phyloP scores from a whole-genome alignment of 176 grass and related monocot genomes.

The Oryza meyeriana region DNA sequence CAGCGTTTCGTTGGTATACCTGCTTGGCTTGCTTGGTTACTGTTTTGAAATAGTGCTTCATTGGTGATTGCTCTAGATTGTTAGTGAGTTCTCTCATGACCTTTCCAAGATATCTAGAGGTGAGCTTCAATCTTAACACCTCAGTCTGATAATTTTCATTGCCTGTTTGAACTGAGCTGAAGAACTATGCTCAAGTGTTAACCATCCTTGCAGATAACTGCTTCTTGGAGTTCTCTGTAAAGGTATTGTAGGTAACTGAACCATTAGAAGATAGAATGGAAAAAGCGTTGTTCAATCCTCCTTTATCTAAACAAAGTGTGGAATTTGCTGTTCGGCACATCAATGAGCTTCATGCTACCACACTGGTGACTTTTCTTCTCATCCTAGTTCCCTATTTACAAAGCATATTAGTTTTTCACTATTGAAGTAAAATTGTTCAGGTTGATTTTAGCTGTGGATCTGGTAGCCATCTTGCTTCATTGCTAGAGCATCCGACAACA shows the following conservation, averaged over 20 bases:
- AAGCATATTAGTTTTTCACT: slow-evolving; percentile 20
- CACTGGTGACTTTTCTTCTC: slow-evolving; percentile 43
- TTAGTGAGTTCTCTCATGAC: slow-evolving; percentile 18
- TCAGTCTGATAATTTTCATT: background rate
- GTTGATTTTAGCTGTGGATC: slow-evolving; percentile 97
- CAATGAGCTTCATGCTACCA: slow-evolving; percentile 73
- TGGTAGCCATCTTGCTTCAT: slow-evolving; percentile 84
- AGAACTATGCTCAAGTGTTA: slow-evolving; percentile 21
- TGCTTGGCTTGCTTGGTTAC: background rate
- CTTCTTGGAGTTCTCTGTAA: slow-evolving; percentile 67
- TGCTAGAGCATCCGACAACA: slow-evolving; percentile 81
- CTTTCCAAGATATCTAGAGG: slow-evolving; percentile 55
- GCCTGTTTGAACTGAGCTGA: background rate
- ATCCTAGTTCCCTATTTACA: slow-evolving; percentile 29
- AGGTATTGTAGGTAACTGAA: slow-evolving; percentile 70
- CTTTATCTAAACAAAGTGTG: slow-evolving; percentile 91
- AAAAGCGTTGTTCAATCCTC: slow-evolving; percentile 74
- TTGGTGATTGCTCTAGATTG: background rate
- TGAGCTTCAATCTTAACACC: slow-evolving; percentile 26
- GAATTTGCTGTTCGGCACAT: slow-evolving; percentile 74
- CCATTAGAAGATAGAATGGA: slow-evolving; percentile 97
- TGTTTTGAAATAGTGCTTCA: background rate
- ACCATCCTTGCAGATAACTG: slow-evolving; percentile 55
- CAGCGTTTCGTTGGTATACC: background rate
- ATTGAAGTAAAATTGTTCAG: slow-evolving; percentile 37